phyloP scores from a whole-genome alignment of 2,329 filamentous ascomycete species.

The Epicoccum nigrum region DNA sequence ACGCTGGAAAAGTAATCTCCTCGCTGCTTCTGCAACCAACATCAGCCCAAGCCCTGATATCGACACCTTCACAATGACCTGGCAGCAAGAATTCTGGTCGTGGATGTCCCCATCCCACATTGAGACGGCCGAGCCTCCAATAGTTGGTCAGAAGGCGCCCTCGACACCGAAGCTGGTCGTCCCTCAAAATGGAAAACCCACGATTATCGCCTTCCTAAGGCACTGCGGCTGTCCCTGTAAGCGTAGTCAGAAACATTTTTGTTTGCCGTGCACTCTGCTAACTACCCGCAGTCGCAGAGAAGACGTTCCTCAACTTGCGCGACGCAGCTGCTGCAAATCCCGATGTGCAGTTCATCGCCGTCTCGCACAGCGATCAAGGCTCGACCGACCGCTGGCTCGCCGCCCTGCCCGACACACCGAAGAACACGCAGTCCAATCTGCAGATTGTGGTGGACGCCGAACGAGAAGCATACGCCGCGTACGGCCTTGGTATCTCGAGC shows the following conservation, averaged over 20 bases:
- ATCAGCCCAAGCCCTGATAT: background rate
- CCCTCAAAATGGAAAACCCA: slow-evolving; percentile 60
- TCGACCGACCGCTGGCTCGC: slow-evolving; percentile 44
- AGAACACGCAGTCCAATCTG: slow-evolving; percentile 58
- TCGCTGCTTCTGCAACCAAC: background rate
- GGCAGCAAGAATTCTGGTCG: slow-evolving; percentile 50
- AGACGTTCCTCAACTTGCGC: slow-evolving; percentile 57
- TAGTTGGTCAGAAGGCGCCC: slow-evolving; percentile 63
- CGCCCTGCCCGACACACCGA: slow-evolving; percentile 28
- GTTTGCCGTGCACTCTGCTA: background rate
- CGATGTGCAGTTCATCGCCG: slow-evolving; percentile 40
- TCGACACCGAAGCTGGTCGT: slow-evolving; percentile 59
- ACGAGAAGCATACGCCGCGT: slow-evolving; percentile 66
- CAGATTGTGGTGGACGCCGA: slow-evolving; percentile 66
- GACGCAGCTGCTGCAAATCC: slow-evolving; percentile 31
- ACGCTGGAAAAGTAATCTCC: background rate
- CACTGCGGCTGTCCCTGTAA: slow-evolving; percentile 78
- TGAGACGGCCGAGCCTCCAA: slow-evolving; percentile 52
- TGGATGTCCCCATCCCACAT: slow-evolving; percentile 48
- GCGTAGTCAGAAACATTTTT: slow-evolving; percentile 23
- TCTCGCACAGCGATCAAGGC: slow-evolving; percentile 43
- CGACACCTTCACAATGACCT: slow-evolving; percentile 39
- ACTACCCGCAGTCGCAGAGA: slow-evolving; percentile 65
- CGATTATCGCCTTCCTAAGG: slow-evolving; percentile 70
- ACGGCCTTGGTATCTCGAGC: slow-evolving; percentile 67